A percentile compares a stretch with the other conserved stretches of the same genome.
Conservation (phyloP, 2,329 filamentous ascomycete genomes). For the Alternaria burnsii region DNA sequence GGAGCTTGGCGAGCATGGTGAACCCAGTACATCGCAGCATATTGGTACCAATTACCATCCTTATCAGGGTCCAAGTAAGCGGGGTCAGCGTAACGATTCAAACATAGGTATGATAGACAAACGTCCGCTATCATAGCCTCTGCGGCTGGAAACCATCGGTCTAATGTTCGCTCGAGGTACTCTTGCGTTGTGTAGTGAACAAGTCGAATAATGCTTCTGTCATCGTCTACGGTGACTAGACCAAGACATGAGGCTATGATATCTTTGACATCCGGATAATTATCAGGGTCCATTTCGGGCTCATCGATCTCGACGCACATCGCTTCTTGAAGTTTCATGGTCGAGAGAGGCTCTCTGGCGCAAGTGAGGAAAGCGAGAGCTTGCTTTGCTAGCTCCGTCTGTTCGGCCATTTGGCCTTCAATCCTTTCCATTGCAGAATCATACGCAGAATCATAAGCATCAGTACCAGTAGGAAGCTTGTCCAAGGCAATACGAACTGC, state of each 20-base stretch:
- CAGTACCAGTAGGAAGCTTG: too few species aligned
- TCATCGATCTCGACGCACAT: not conserved
- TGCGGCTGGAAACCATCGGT: too few species aligned
- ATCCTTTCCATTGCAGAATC: not conserved
- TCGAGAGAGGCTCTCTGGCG: fast-evolving
- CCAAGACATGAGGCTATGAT: fast-evolving
- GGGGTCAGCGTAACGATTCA: too few species aligned
- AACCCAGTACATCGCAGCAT: fast-evolving
- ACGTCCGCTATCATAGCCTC: too few species aligned
- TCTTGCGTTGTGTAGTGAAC: too few species aligned
- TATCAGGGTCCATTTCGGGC: not conserved
- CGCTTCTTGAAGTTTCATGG: not conserved
- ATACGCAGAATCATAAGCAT: not conserved
- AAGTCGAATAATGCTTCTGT: fast-evolving
- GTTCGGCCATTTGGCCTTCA: not conserved
- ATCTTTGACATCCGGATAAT: too few species aligned
- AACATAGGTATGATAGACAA: too few species aligned
- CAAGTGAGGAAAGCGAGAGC: not conserved
- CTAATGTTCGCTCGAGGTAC: too few species aligned
- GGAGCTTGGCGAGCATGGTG: too few species aligned
- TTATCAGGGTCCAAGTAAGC: too few species aligned
- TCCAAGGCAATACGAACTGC: not conserved
- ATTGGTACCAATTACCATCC: fast-evolving
- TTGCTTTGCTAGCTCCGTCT: not conserved
- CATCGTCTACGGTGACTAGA: too few species aligned